Base-by-base conservation (phyloP, 2,329 filamentous ascomycete species). In the Aspergillus oerlinghausenensis region DNA sequence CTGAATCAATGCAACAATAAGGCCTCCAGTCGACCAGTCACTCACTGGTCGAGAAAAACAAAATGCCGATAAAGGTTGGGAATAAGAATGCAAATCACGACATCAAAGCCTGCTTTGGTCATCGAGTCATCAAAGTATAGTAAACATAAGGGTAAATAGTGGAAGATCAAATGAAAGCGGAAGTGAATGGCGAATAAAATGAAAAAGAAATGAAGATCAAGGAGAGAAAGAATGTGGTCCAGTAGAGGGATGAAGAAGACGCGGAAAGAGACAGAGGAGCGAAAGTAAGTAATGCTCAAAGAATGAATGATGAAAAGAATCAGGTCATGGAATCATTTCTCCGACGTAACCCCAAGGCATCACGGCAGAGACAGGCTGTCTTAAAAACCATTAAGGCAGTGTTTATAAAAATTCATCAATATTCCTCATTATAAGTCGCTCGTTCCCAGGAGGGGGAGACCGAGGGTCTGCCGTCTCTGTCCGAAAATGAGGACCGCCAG, bases 331-430 rank as follows among this genome's bases (percentile, higher is more conserved):
- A 67, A 65, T 72, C 70, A 58, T 72, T 65, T 66, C 57, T 58
- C 59, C 62, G 56, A 54, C 55, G 55, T 53, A 54, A 51, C 35
- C 23, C 58, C 43, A 28, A 23, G 47, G 50, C 5, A 38, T 38
- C 32, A 38, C 32, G 32, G 32, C 32, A 38, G 32, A 38, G 32
- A 49, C 38, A 42, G 42, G 52, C 45, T 43, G 52, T 52, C 53
- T 38, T 23, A 14, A 55, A 49, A 53, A 55, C 59, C 45, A 58
- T 61, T 51, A 51, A 38, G 47, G 42, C 49, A 35, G 55, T 57
- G 64, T 73, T 65, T 69, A 77, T 59, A 77, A 67, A 64, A 77
- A 75, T 67, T 77, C 75, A 60, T 77, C 74, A 66, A 77, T 77
- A 61, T 70, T 77, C 67, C 74, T 73, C 73, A 76, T 75, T 56